Evolutionary conservation across 208 protist species (phyloP), one percentile per base, ranked within the genome.

Genomic region (Endotrypanum monterogeii): DNA sequence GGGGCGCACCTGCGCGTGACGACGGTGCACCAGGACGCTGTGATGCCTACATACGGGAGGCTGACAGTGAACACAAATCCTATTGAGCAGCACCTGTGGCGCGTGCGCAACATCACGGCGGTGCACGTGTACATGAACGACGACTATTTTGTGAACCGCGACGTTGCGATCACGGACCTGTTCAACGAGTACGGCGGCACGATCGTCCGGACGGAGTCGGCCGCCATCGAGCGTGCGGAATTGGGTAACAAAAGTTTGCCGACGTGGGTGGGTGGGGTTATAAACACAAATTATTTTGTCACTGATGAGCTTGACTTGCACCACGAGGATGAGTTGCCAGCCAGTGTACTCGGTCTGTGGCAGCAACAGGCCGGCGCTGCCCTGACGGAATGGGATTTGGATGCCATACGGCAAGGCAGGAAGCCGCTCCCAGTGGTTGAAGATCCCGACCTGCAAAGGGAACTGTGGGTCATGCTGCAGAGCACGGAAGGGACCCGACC

Each of bases 51-150:
- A n/a, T 82, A 87, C 75, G 83, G 80, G 20, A 67, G 83, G 20
- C 76, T 90, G 52, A 90, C 88, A 25, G 46, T 82, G n/a, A 71
- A 93, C 76, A 83, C 85, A 23, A 69, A 90, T 76, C 52, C 54
- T 12, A 85, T 93, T 60, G 88, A 93, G 80, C 73, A 83, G 76
- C 77, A 89, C 67, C 83, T 93, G 44, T 90, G 83, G 78, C 81
- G 84, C 48, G 68, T 93, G 70, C 75, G 65, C 63, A 85, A 88
- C 81, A 67, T 77, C 9, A 89, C 88, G 0, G 35, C 80, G 30
- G 77, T 90, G 75, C 86, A 89, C 71, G 70, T 93, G 58, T 88
- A 88, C 79, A 82, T 90, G 67, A 93, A 93, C 79, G 88, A 93
- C 73, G 88, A 93, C 80, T 93, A 90, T 75, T 90, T 90, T 69